Evolutionary conservation across 371 early-diverging fungal species (phyloP), one percentile per base, ranked within the genome.

Genomic region (Mortierella sp.): DNA sequence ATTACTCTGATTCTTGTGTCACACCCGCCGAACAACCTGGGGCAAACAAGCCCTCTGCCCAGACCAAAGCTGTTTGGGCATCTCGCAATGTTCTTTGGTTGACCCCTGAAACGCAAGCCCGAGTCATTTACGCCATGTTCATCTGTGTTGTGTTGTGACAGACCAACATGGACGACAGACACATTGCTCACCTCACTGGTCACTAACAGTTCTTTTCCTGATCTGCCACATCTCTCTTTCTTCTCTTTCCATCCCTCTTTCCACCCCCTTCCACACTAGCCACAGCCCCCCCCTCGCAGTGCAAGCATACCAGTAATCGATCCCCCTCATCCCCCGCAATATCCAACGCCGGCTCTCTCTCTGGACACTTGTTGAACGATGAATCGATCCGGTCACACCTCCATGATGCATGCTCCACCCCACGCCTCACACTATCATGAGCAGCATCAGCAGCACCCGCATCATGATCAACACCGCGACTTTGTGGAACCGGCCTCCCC

Each of bases 21-120:
- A 45, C 19, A 45, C 45, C 19, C 45, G 10, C 45, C 19, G 6
- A 6, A 12, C 6, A 12, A 10, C 39, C 39, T 45, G 45, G n/a
- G n/a, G n/a, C n/a, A n/a, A n/a, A n/a, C n/a, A n/a, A n/a, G n/a
- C n/a, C n/a, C n/a, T 45, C 19, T 44, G 44, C 19, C 44, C 44
- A 44, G 44, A 7, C 39, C 39, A 39, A 10, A 10, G 39, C 39
- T 29, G 3, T 29, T 29, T 28, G n/a, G 6, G 24, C 34, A 29
- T 31, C 21, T 53, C 22, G 19, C 21, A n/a, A n/a, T 53, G 3
- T 40, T 19, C 6, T 8, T 54, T 43, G 24, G 39, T 55, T 44
- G 29, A 40, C 50, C 59, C 59, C 59, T 58, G 59, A 58, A 58
- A 58, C 59, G 28, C 59, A 50, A 58, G 50, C 49, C 41, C 47